Evolutionary conservation across 179 eudicot species (phyloP), one percentile per base, ranked within the genome.

Genomic region (Carnegiea gigantea): DNA sequence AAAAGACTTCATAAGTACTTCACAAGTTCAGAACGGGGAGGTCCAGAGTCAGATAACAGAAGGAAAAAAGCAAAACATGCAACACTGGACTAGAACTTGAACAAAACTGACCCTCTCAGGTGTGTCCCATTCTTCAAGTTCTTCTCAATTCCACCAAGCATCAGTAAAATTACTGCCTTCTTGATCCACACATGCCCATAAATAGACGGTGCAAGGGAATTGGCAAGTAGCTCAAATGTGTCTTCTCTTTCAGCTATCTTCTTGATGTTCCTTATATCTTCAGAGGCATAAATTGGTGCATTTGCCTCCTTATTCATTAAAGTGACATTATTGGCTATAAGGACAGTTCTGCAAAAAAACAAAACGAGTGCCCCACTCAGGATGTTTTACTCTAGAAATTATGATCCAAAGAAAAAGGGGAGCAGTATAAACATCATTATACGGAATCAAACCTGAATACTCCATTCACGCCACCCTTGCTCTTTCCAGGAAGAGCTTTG

Each of bases 51-150:
- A 51, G 64, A 64, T 2, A 15, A 60, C n/a, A 57, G 11, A 75
- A 33, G 28, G 26, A 10, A 75, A 36, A 36, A 38, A 48, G 71
- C 30, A 40, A 28, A 40, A 12, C 18, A 43, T 49, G 28, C n/a
- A 73, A 48, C 33, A 49, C 36, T 78, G 9, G n/a, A 51, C n/a
- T 38, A 21, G 40, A n/a, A 77, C 23, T 44, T 59, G 23, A 60
- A 51, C 48, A 12, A 53, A 46, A 83, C 97, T 86, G 83, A 95
- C 99, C 99, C 99, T 87, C 98, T 85, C 74, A 97, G 89, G 77
- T 97, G 99, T 17, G 99, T 97, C 62, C 99, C 99, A 83, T 97
- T 97, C 86, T 97, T 93, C 85, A 97, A 86, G 88, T 95, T 97
- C 90, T 97, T 97, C 84, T 97, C 99, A 77, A 89, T 82, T 79